Evolutionary conservation across 2,329 filamentous ascomycete genomes (phyloP).

Genomic region (Curvularia eragrostidis): DNA sequence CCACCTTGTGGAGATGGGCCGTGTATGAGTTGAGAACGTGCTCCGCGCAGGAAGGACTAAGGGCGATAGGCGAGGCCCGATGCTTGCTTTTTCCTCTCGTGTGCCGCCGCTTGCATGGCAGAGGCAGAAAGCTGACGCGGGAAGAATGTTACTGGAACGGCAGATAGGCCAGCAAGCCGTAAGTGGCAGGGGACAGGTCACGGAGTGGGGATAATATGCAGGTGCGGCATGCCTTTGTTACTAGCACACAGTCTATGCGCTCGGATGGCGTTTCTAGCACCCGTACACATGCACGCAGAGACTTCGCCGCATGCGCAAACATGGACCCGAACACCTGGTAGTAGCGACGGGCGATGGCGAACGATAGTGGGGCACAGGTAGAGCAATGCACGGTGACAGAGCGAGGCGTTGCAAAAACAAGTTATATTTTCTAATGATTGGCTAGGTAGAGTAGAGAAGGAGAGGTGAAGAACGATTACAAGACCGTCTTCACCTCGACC

Average conservation of each 20-base stretch:
- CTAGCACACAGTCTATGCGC: background rate
- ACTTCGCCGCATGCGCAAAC: conserved; percentile 17
- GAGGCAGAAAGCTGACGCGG: conserved; percentile 8
- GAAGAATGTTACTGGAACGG: background rate
- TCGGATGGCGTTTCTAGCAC: conserved; percentile 1
- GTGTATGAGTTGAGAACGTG: conserved; percentile 11
- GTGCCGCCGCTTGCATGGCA: conserved; percentile 1
- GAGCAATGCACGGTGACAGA: conserved; percentile 16
- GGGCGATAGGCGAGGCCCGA: conserved; percentile 34
- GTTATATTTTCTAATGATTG: conserved; percentile 16
- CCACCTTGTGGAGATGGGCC: conserved; percentile 6
- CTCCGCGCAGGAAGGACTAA: conserved; percentile 8
- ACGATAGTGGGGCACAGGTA: conserved; percentile 13
- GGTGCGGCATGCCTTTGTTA: background rate
- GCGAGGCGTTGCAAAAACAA: conserved; percentile 15
- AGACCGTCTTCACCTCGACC: conserved; percentile 7
- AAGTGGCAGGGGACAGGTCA: background rate
- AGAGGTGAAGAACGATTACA: conserved; percentile 20
- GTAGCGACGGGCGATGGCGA: conserved; percentile 10
- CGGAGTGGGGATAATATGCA: conserved; percentile 4
- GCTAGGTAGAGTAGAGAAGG: conserved; percentile 18
- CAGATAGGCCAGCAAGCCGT: background rate
- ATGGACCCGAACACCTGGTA: conserved; percentile 23
- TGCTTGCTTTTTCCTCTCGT: conserved; percentile 31
- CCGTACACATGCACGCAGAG: conserved; percentile 15